These are phyloP conservation scores for Trichoderma sp. DNA, from an alignment of 2,329 filamentous ascomycete species.

Conservation along the genomic window DNA sequence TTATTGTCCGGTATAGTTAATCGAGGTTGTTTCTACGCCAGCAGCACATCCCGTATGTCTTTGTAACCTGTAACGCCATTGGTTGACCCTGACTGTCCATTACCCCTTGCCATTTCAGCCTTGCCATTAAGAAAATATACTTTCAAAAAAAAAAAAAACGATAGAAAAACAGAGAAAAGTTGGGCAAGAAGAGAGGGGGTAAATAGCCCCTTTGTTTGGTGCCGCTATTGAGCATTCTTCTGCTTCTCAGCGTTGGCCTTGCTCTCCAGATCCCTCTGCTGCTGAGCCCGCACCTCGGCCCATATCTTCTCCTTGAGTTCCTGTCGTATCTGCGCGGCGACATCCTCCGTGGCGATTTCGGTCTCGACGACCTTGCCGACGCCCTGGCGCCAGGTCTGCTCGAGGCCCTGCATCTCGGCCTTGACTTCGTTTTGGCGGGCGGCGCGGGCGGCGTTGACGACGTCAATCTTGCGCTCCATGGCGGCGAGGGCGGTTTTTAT, in stretches of 20 bases:
- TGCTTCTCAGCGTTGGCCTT: conserved; percentile 18
- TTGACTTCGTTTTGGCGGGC: conserved; percentile 65
- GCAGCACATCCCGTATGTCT: not conserved
- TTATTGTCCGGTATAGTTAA: not conserved
- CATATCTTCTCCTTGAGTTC: no score
- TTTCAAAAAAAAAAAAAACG: not conserved
- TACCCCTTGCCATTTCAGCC: not conserved
- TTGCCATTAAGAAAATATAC: not conserved
- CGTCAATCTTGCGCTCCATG: conserved; percentile 66
- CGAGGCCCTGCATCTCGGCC: conserved; percentile 69
- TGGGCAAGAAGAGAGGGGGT: not conserved
- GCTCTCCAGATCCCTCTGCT: no score
- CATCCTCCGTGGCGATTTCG: conserved; percentile 74
- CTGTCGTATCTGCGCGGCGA: conserved; percentile 65
- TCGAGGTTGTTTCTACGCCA: not conserved
- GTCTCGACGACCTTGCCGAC: conserved; percentile 80
- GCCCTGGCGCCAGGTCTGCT: conserved; percentile 75
- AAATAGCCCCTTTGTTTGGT: no score
- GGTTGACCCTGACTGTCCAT: not conserved
- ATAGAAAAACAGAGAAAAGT: not conserved
- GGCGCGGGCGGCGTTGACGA: conserved; percentile 67
- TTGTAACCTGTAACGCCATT: not conserved
- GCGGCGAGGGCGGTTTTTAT: conserved; percentile 73
- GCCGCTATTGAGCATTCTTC: not conserved
- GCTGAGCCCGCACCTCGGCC: no score